Percentiles rank a stretch among this genome's conserved stretches.
Conservation (phyloP, 2,329 filamentous ascomycete genomes). For the Sporothrix pseudoabietina region DNA sequence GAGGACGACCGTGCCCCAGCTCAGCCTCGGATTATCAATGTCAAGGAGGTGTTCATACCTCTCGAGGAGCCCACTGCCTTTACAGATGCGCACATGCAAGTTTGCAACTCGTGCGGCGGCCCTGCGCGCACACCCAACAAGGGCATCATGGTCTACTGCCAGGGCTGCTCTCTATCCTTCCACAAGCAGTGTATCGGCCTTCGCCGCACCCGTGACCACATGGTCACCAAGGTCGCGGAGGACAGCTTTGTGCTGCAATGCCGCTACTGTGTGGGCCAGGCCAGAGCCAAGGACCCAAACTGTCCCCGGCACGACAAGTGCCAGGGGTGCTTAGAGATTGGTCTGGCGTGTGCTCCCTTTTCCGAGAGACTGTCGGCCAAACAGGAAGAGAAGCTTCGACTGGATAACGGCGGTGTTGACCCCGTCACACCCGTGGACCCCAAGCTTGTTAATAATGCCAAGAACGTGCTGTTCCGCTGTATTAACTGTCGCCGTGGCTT, state of each 20-base stretch:
- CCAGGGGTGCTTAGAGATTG: slow-evolving; percentile 66
- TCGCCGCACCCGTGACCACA: slow-evolving; percentile 75
- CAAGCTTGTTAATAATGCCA: slow-evolving; percentile 70
- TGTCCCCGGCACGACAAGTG: slow-evolving; percentile 74
- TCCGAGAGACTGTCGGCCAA: slow-evolving; percentile 70
- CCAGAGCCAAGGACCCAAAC: slow-evolving; percentile 66
- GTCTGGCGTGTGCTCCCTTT: slow-evolving; percentile 73
- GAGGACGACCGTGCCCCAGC: slow-evolving; percentile 50
- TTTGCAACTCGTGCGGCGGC: slow-evolving; percentile 72
- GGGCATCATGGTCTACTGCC: slow-evolving; percentile 79
- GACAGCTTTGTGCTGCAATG: slow-evolving; percentile 87
- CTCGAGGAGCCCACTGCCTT: slow-evolving; percentile 65
- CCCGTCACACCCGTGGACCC: slow-evolving; percentile 67
- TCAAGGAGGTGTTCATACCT: slow-evolving; percentile 73
- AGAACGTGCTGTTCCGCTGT: slow-evolving; percentile 84
- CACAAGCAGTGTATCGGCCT: slow-evolving; percentile 81
- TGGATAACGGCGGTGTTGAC: slow-evolving; percentile 77
- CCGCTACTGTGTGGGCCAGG: slow-evolving; percentile 73
- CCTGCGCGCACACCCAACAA: slow-evolving; percentile 57
- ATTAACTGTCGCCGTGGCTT: slow-evolving; percentile 72
- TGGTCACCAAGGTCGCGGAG: slow-evolving; percentile 80
- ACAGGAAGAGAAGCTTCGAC: slow-evolving; percentile 80
- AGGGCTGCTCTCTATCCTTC: slow-evolving; percentile 83
- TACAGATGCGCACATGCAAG: slow-evolving; percentile 65
- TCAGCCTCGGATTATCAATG: slow-evolving; percentile 60